Evolutionary conservation across 2,329 filamentous ascomycete species (phyloP).

Genomic region (Arachnomyces sp.): DNA sequence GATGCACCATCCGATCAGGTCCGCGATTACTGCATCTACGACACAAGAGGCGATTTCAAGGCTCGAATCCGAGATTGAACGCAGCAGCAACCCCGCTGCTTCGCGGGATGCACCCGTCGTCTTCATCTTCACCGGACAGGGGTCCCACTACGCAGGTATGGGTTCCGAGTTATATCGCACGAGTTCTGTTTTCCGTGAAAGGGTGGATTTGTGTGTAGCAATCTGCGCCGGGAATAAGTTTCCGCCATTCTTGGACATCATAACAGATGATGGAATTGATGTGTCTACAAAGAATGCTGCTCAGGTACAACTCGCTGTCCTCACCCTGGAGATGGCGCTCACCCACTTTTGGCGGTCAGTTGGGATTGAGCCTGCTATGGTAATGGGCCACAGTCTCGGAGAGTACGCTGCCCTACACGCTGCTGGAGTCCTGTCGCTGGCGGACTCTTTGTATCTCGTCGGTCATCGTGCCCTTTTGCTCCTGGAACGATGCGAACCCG

Average conservation of each 20-base stretch:
- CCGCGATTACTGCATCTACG: no score
- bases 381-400: constrained; percentile 36
- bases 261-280: not conserved
- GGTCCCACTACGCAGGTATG: constrained; percentile 30
- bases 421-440: constrained; percentile 29
- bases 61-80: no score
- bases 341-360: constrained; percentile 16
- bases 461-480: constrained; percentile 35
- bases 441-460: constrained; percentile 33
- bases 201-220: constrained; percentile 12
- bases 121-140: constrained; percentile 35
- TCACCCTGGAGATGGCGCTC: constrained; percentile 5
- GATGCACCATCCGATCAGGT: constrained; percentile 35
- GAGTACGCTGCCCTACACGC: constrained; percentile 35
- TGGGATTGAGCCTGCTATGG: constrained; percentile 29
- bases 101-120: no score
- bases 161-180: constrained; percentile 28
- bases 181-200: constrained; percentile 22
- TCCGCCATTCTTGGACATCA: not conserved
- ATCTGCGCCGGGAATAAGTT: not conserved
- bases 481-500: constrained; percentile 30
- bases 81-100: no score
- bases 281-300: not conserved
- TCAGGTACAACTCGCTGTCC: constrained; percentile 4
- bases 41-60: constrained; percentile 4